Evolutionary conservation across 1,139 yeast species (phyloP).

Genomic region (Hansenula sp.): DNA sequence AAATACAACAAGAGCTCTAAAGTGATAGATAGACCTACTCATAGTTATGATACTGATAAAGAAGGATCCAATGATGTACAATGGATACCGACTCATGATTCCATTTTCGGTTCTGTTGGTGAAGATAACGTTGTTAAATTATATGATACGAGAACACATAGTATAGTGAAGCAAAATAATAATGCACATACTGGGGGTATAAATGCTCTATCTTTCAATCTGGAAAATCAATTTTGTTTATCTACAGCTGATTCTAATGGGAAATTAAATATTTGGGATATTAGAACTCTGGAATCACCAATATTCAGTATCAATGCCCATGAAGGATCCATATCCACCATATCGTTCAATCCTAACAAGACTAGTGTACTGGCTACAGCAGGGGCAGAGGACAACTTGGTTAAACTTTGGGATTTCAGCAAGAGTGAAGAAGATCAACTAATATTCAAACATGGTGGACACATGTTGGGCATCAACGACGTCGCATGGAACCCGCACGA

Average conservation of each 20-base stretch:
- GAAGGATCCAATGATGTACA: constrained; percentile 57
- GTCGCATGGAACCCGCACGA: constrained; percentile 82
- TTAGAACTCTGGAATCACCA: constrained; percentile 39
- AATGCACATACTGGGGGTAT: constrained; percentile 39
- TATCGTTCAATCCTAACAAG: constrained; percentile 74
- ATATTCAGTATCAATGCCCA: constrained; percentile 42
- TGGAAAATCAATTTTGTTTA: constrained; percentile 45
- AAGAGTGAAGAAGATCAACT: constrained; percentile 36
- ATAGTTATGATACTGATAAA: constrained; percentile 15
- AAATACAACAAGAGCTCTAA: constrained; percentile 18
- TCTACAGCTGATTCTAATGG: constrained; percentile 76
- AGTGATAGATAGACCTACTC: constrained; percentile 12
- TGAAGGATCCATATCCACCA: constrained; percentile 55
- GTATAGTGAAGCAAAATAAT: constrained; percentile 9
- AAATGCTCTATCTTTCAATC: constrained; percentile 65
- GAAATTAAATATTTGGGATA: constrained; percentile 60
- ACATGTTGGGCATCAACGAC: constrained; percentile 82
- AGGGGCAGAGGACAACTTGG: constrained; percentile 63
- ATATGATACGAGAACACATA: constrained; percentile 42
- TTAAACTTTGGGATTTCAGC: constrained; percentile 65
- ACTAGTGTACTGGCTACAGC: constrained; percentile 65
- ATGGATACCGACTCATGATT: constrained; percentile 58
- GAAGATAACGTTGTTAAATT: constrained; percentile 47
- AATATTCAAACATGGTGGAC: constrained; percentile 83
- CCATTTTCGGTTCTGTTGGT: constrained; percentile 52